A percentile compares a stretch with the other conserved stretches of the same genome.
Conservation (phyloP, 331 rosid species). For the Phaseolus coccineus region DNA sequence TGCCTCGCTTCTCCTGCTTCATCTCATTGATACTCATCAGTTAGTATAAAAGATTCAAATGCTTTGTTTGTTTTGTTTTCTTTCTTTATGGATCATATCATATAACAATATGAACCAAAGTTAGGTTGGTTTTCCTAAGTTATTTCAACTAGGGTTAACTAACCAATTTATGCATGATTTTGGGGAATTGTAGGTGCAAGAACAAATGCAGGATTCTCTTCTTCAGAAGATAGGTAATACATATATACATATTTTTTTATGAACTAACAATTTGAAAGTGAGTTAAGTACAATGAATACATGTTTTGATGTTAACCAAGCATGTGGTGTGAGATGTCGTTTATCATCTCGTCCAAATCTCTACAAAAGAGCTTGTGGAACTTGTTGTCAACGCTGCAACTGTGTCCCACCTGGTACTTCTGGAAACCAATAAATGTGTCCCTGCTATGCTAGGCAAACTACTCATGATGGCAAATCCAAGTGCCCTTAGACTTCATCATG, state of each 20-base stretch:
- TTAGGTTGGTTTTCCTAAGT: not conserved
- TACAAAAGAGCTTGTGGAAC: conserved; percentile 82
- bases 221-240: conserved; percentile 42
- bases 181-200: conserved; percentile 37
- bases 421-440: conserved; percentile 74
- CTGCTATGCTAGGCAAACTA: conserved; percentile 72
- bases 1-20: conserved; percentile 52
- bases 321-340: conserved; percentile 66
- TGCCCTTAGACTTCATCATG: conserved; percentile 57
- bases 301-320: conserved; percentile 37
- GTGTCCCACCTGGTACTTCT: conserved; percentile 81
- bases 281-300: not conserved
- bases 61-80: too few species aligned
- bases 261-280: not conserved
- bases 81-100: too few species aligned
- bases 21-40: conserved; percentile 45
- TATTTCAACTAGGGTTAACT: not conserved
- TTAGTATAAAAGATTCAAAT: not conserved
- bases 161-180: conserved; percentile 16
- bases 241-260: too few species aligned
- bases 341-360: conserved; percentile 61
- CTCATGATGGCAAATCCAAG: conserved; percentile 72
- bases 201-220: conserved; percentile 44
- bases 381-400: conserved; percentile 71
- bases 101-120: too few species aligned